A percentile compares a stretch with the other conserved stretches of the same genome.
Evolutionary conservation across 2,329 filamentous ascomycete species (phyloP).

Genomic region (Neofusicoccum ribis): DNA sequence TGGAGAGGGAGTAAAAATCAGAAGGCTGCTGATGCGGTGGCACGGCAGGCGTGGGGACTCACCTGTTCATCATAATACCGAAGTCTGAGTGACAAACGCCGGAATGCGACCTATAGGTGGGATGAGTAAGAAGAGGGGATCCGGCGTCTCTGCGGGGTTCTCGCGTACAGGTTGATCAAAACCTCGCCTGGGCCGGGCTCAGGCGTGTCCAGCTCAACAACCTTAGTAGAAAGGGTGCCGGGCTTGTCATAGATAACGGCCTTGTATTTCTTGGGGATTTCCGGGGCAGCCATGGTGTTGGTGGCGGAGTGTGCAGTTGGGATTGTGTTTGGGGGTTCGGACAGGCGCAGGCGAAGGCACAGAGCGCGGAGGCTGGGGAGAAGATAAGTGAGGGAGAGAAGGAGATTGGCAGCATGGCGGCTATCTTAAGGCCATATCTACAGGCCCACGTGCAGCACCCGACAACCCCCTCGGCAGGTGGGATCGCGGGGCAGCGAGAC

Average conservation of each 20-base stretch:
- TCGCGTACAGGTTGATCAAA: constrained; percentile 58
- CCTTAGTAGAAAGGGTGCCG: constrained; percentile 63
- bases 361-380: background rate
- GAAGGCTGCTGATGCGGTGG: background rate
- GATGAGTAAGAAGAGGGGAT: constrained; percentile 6
- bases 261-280: constrained; percentile 61
- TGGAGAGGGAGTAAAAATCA: background rate
- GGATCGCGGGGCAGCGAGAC: background rate
- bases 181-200: constrained; percentile 65
- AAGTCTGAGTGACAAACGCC: constrained; percentile 18
- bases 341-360: background rate
- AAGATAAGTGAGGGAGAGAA: background rate
- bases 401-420: background rate
- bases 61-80: constrained; percentile 44
- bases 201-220: constrained; percentile 64
- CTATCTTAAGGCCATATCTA: background rate
- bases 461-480: background rate
- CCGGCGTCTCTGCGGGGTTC: background rate
- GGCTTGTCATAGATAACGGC: constrained; percentile 66
- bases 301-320: background rate
- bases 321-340: background rate
- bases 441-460: background rate
- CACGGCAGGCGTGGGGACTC: background rate
- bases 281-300: constrained; percentile 26
- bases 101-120: constrained; percentile 21